Evolutionary conservation across 2,329 filamentous ascomycete genomes (phyloP), one percentile per base, ranked within the genome.

Genomic region (Ciborinia camelliae): DNA sequence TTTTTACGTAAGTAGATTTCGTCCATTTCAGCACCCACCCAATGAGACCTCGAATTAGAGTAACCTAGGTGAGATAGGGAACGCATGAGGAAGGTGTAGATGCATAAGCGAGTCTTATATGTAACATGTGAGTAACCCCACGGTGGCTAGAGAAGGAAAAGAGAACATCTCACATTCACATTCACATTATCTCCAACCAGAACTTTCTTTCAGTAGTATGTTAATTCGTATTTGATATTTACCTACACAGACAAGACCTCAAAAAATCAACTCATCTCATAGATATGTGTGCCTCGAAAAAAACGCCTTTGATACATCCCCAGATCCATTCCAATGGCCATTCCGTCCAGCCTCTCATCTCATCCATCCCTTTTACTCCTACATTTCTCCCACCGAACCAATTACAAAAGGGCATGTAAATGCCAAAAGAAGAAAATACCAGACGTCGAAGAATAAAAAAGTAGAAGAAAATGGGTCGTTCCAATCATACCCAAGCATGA

Each of bases 401-500:
- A 26, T 58, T 23, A 47, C 20, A 58, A 58, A 45, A 55, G n/a
- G n/a, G 20, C n/a, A 37, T 43, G 35, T n/a, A 26, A 53, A 41
- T 54, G 59, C 28, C 54, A 54, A 26, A 54, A 41, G 20, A 41
- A 62, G 28, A 23, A 32, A 32, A 30, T 15, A 39, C 10, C 12
- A 32, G 23, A 62, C 32, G 37, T 20, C 47, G 23, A 37, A 53
- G 6, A 39, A 28, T 4, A 39, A 32, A 52, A 62, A 26, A 32
- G 47, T 26, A 62, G 26, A 62, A 28, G 32, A 48, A 53, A 43
- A 54, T 23, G 43, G 23, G 59, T 26, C 59, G 59, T 62, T 54
- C 23, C 47, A 62, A 54, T 54, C 48, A 62, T 62, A 53, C 59
- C 50, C 41, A 41, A 62, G 37, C 32, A 62, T 32, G 45, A 32